These are phyloP conservation scores for Xylaria scruposa DNA, from an alignment of 495 filamentous ascomycete genomes.

Conservation along the genomic window DNA sequence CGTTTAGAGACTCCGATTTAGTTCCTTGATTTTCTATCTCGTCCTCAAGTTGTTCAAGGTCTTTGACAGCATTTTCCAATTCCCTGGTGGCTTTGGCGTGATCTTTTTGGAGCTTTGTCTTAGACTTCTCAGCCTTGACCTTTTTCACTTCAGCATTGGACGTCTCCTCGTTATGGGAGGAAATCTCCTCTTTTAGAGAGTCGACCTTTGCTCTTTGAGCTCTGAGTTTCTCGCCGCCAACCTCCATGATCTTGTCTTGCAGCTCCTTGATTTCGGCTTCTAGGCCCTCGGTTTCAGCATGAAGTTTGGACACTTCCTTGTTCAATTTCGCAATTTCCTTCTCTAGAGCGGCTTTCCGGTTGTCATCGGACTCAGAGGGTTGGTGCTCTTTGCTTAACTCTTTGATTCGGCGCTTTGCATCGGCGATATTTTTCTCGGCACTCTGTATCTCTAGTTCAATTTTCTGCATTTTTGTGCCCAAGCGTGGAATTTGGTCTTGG, in stretches of 20 bases:
- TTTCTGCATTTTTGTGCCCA: conserved; percentile 93
- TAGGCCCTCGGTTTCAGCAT: conserved; percentile 78
- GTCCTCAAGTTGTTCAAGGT: conserved; percentile 75
- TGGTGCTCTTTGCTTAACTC: conserved; percentile 83
- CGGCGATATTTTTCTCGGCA: conserved; percentile 79
- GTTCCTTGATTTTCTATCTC: conserved; percentile 78
- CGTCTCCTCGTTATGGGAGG: conserved; percentile 77
- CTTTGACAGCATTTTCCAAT: conserved; percentile 69
- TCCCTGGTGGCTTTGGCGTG: conserved; percentile 76
- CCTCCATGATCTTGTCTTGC: conserved; percentile 97
- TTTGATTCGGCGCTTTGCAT: conserved; percentile 80
- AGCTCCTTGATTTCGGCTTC: conserved; percentile 90
- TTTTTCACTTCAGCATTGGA: conserved; percentile 83
- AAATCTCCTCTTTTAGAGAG: conserved; percentile 83
- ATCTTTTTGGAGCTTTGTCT: conserved; percentile 83
- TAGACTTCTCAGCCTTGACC: conserved; percentile 91
- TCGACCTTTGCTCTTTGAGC: conserved; percentile 95
- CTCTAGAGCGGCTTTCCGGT: conserved; percentile 69
- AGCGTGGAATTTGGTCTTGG: conserved; percentile 79
- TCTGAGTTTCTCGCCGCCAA: conserved; percentile 90
- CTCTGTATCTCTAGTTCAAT: conserved; percentile 88
- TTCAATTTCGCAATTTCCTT: conserved; percentile 77
- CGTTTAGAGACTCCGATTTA: conserved; percentile 73
- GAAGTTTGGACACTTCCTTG: conserved; percentile 79
- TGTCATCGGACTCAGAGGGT: conserved; percentile 78